Evolutionary conservation across 1,139 yeast genomes (phyloP), one percentile per base, ranked within the genome.

Genomic region (Taphrina pruni): DNA sequence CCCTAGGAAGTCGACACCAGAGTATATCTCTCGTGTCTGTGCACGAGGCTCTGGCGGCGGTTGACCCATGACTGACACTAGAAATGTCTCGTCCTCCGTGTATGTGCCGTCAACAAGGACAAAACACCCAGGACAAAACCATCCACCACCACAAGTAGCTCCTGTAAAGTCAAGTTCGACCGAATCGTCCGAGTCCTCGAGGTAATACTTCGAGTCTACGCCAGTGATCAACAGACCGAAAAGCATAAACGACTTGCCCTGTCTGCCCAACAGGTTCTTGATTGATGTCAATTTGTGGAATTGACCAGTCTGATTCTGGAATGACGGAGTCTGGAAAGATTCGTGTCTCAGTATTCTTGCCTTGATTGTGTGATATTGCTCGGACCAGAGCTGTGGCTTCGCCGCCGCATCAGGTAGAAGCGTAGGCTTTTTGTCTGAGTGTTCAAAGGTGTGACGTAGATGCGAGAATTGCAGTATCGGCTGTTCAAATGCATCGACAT

Each of bases 1-100:
- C 0, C 96, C 94, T 75, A 89, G 80, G 73, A 91, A 88, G 77
- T 94, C 98, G 35, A 90, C 76, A 74, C 88, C 84, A 0, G 97
- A 97, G 72, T 86, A 88, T 0, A 88, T 87, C 52, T 88, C 93
- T 69, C 87, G 76, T 0, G 95, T 83, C 0, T 75, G 77, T 17
- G 84, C 87, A 71, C 98, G 81, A 73, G 85, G 82, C 76, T 94
- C 99, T 1, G 92, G 88, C 0, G 96, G 93, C 0, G 99, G 99
- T 71, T 91, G 97, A 1, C 90, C 90, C 67, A 93, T 82, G 14
- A 89, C 85, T 48, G 89, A 84, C 1, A 89, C 96, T 72, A 88
- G 86, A 75, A 94, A 92, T 52, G 84, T 85, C 35, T 88, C 89
- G 26, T 86, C 84, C 14, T 81, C 80, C 0, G 90, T 85, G 75